Evolutionary conservation across 73 alveolate genomes (phyloP).

Genomic region (Uronychia binucleata): DNA sequence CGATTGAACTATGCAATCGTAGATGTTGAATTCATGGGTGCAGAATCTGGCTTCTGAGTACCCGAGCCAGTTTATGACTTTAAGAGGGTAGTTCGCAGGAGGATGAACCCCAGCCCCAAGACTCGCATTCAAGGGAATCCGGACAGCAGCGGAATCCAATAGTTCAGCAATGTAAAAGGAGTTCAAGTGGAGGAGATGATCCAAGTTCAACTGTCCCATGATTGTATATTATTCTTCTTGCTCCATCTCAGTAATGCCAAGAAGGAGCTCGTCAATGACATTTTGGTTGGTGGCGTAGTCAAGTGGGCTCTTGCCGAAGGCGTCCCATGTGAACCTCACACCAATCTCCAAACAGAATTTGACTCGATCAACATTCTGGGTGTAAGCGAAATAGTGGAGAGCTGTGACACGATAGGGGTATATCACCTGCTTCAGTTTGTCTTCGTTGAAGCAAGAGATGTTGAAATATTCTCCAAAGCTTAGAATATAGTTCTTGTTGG

Average conservation of each 20-base stretch:
- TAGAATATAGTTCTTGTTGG: not conserved
- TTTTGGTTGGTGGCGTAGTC: not conserved
- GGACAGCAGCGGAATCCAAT: not conserved
- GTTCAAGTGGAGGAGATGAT: not conserved
- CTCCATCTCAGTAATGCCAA: not conserved
- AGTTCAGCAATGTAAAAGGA: not conserved
- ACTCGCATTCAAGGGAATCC: not conserved
- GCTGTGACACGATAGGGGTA: not conserved
- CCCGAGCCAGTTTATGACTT: too few species aligned
- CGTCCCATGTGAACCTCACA: not conserved
- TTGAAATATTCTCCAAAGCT: too few species aligned
- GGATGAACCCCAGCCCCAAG: not conserved
- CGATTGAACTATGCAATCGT: not conserved
- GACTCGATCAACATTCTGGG: not conserved
- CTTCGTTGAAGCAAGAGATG: not conserved
- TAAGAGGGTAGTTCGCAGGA: too few species aligned
- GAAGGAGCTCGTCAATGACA: not conserved
- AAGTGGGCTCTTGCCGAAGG: not conserved
- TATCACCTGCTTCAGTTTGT: not conserved
- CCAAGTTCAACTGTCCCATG: not conserved
- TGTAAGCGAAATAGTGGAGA: not conserved
- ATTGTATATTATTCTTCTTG: not conserved
- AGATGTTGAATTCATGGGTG: too few species aligned
- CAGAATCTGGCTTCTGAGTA: too few species aligned
- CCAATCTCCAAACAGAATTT: not conserved